These are phyloP conservation scores for Ascochyta koolunga DNA, from an alignment of 2,329 filamentous ascomycete species.

Conservation along the genomic window DNA sequence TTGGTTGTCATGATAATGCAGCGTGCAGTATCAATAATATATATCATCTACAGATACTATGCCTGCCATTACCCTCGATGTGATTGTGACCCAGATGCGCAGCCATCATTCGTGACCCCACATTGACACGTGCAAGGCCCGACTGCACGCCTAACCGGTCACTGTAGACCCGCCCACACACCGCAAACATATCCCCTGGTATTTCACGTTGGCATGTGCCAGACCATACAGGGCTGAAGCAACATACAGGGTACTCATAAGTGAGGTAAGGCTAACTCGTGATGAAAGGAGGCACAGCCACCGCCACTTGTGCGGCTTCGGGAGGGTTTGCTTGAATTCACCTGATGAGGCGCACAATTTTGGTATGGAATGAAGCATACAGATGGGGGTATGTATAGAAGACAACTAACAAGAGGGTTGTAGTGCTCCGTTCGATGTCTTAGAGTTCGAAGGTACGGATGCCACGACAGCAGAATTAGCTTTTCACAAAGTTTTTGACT, in stretches of 20 bases:
- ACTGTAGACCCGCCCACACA: slow-evolving; percentile 3
- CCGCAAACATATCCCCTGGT: neutral
- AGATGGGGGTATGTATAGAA: too few relatives aligned
- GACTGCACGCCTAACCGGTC: slow-evolving; percentile 12
- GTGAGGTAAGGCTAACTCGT: neutral
- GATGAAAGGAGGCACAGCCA: neutral
- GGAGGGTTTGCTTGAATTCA: neutral
- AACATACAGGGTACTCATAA: neutral
- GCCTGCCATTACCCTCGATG: too few relatives aligned
- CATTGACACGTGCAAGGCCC: neutral
- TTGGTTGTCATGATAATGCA: neutral
- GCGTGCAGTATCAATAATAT: slow-evolving; percentile 1
- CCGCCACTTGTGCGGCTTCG: neutral
- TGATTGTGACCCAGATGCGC: too few relatives aligned
- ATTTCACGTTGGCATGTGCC: neutral
- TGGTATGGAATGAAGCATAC: too few relatives aligned
- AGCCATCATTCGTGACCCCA: neutral
- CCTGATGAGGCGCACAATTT: neutral
- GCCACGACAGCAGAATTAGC: too few relatives aligned
- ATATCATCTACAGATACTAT: neutral
- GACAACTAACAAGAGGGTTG: too few relatives aligned
- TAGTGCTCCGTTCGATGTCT: too few relatives aligned
- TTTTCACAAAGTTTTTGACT: too few relatives aligned
- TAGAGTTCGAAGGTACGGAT: too few relatives aligned
- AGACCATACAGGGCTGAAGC: slow-evolving; percentile 3